Evolutionary conservation across 169 alveolate genomes (phyloP).

Genomic region (Eimeria tenella): DNA sequence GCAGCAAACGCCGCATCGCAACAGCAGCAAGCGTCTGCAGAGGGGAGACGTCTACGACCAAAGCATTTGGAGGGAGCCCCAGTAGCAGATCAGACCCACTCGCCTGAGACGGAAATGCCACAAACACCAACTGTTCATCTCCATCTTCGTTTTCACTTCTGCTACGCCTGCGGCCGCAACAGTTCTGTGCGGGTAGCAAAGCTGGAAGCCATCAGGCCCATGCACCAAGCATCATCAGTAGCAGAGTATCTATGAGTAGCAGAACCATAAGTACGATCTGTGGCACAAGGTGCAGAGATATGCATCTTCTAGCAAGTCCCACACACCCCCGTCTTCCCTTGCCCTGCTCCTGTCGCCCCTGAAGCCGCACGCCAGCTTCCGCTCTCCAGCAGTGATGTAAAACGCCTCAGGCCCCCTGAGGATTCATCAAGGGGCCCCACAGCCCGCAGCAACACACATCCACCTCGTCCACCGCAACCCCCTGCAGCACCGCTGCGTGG

Average conservation of each 20-base stretch:
- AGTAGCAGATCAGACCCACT: slow-evolving; percentile 49
- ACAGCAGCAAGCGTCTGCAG: slow-evolving; percentile 42
- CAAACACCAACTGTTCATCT: neutral
- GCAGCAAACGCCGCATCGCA: slow-evolving; percentile 57
- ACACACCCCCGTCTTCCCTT: slow-evolving; percentile 47
- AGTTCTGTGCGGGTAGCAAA: neutral
- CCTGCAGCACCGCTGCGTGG: slow-evolving; percentile 75
- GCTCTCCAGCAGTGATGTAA: slow-evolving; percentile 6
- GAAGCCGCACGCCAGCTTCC: slow-evolving; percentile 56
- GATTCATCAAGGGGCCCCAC: slow-evolving; percentile 38
- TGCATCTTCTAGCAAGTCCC: neutral
- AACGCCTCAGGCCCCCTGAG: neutral
- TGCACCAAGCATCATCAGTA: neutral
- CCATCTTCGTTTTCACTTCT: neutral
- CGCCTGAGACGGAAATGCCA: slow-evolving; percentile 2
- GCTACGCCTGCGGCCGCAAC: neutral
- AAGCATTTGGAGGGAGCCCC: slow-evolving; percentile 50
- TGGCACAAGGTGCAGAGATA: neutral
- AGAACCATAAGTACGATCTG: neutral
- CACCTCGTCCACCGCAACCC: slow-evolving; percentile 71
- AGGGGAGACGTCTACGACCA: slow-evolving; percentile 54
- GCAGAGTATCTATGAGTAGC: too few species aligned
- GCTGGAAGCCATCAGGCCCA: neutral
- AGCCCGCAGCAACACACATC: slow-evolving; percentile 57
- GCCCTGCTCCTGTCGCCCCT: slow-evolving; percentile 56